Base-by-base conservation (phyloP, 805 yeast genomes). In the Wickerhamomyces hampshirensis region DNA sequence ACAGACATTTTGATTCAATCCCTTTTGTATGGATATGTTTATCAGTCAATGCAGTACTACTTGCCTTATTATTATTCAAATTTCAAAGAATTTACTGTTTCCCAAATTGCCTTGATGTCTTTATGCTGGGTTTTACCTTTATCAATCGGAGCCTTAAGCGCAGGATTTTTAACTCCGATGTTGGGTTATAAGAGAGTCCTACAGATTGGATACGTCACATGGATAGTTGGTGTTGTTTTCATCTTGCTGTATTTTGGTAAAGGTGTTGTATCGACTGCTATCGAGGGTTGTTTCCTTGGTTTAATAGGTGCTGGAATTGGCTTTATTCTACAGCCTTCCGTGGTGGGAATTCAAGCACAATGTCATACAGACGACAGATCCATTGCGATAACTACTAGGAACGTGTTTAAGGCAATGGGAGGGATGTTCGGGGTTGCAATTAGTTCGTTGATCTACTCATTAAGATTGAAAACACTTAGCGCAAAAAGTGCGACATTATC, bases 341-440 rank as follows among this genome's bases (percentile, higher is more conserved):
- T 50, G 9, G 65, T 76, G 11, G 81, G 78, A 0, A 65, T 69
- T 9, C 82, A 76, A 46, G 77, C 79, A 1, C 75, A 73, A 40
- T 60, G 75, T 12, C 56, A 44, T 15, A 65, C 66, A 34, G 59
- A 66, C 1, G 82, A 78, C 39, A 52, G 82, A 29, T 76, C 83
- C 0, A 77, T 75, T 10, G 75, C 75, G 2, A 73, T 76, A 5
- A 65, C 80, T 2, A 62, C 77, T 2, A 62, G 84, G 50, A 77
- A 75, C 45, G 74, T 76, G 15, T 48, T 73, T 35, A 58, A 81
- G 33, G 65, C 80, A 0, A 66, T 77, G 40, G 84, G 84, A 5
- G 80, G 79, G 13, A 68, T 82, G 0, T 58, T 76, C 16, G 83
- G 84, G 0, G 60, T 75, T 21, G 78, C 82, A 1, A 54, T 71